phyloP scores from a whole-genome alignment of 2,329 filamentous ascomycete species.

The Rhynchosporium graminicola region DNA sequence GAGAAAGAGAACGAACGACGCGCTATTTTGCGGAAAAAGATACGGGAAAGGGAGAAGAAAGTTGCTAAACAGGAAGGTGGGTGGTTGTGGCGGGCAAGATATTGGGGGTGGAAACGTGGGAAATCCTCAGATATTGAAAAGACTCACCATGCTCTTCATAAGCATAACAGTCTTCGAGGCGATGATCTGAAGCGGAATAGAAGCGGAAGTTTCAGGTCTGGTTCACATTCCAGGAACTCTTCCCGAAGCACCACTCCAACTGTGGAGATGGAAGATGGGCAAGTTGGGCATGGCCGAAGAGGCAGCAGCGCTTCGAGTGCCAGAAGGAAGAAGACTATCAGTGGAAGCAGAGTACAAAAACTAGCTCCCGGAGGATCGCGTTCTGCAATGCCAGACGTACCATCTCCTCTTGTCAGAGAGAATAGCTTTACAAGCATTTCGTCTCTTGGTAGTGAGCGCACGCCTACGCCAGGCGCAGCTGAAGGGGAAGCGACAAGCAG shows the following conservation, averaged over 20 bases:
- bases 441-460: slow-evolving; percentile 37
- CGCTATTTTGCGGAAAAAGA: slow-evolving; percentile 66
- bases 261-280: slow-evolving; percentile 37
- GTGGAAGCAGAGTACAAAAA: slow-evolving; percentile 29
- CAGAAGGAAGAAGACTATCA: slow-evolving; percentile 35
- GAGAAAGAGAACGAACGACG: slow-evolving; percentile 92
- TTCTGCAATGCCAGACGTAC: slow-evolving; percentile 38
- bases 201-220: slow-evolving; percentile 37
- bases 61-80: slow-evolving; percentile 68
- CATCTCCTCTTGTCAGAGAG: slow-evolving; percentile 37
- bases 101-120: slow-evolving; percentile 53
- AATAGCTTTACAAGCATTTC: slow-evolving; percentile 39
- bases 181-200: slow-evolving; percentile 37
- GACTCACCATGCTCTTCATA: slow-evolving; percentile 33
- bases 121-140: slow-evolving; percentile 39
- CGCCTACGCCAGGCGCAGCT: slow-evolving; percentile 25
- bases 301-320: slow-evolving; percentile 37
- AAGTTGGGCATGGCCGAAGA: slow-evolving; percentile 33
- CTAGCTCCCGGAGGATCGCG: slow-evolving; percentile 36
- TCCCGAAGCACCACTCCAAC: slow-evolving; percentile 42
- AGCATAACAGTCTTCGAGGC: slow-evolving; percentile 31
- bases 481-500: slow-evolving; percentile 28
- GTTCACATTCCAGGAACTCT: slow-evolving; percentile 40
- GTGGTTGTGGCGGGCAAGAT: slow-evolving; percentile 86
- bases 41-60: slow-evolving; percentile 68